Evolutionary conservation across 371 early-diverging fungal genomes (phyloP).

Genomic region (Mucor mucedo): DNA sequence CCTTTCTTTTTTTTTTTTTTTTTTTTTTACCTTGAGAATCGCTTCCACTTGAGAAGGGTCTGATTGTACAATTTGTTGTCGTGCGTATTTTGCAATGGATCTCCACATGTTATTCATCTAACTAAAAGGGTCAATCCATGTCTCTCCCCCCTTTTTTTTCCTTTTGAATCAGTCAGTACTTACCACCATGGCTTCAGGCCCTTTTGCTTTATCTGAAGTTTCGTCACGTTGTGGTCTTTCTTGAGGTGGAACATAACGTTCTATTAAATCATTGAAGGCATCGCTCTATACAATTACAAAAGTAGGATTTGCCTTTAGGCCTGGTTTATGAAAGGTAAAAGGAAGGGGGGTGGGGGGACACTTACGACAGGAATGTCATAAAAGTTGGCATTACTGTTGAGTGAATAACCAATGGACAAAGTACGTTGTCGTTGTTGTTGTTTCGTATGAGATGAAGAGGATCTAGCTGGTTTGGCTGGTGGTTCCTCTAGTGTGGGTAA

Average conservation of each 20-base stretch:
- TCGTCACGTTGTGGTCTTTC: conserved; percentile 56
- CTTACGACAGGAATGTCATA: conserved; percentile 65
- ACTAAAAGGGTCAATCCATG: neutral
- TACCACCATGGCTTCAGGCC: conserved; percentile 42
- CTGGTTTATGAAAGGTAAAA: too few species aligned
- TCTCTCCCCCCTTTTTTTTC: neutral
- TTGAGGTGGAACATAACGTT: conserved; percentile 57
- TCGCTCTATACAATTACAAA: conserved; percentile 42
- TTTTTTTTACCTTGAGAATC: conserved; percentile 33
- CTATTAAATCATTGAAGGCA: conserved; percentile 57
- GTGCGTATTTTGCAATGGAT: conserved; percentile 60
- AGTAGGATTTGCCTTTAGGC: neutral
- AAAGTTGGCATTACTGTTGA: conserved; percentile 54
- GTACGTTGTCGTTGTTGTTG: conserved; percentile 21
- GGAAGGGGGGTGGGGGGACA: too few species aligned
- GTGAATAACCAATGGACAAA: conserved; percentile 30
- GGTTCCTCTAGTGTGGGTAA: conserved; percentile 13
- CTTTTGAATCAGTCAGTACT: neutral
- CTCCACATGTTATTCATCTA: conserved; percentile 68
- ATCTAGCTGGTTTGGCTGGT: conserved; percentile 14
- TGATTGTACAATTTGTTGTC: conserved; percentile 55
- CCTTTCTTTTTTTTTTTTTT: conserved; percentile 1
- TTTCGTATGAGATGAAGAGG: neutral
- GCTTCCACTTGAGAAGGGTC: conserved; percentile 38
- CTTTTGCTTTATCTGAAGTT: conserved; percentile 36